Evolutionary conservation across 2,329 filamentous ascomycete species (phyloP), one percentile per base, ranked within the genome.

Genomic region (Trichoderma harzianum): DNA sequence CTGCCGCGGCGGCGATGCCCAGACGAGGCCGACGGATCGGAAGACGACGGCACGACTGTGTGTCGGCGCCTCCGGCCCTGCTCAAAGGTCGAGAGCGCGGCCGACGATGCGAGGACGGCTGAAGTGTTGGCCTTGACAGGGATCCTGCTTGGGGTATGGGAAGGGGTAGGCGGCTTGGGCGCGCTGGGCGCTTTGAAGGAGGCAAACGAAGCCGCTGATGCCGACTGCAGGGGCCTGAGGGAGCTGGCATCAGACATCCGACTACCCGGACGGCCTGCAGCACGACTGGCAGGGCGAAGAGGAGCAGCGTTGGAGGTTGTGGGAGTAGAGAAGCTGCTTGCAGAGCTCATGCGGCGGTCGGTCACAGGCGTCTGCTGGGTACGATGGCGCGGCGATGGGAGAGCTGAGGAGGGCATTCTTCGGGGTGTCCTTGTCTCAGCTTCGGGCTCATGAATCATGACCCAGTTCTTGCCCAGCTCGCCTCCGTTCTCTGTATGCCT

Each of bases 401-500:
- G 75, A 16, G 76, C 72, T 16, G 76, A 57, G 24, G n/a, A 70
- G 7, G 75, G 72, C 53, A 77, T 76, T 60, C 78, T 76, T 30
- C 77, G 77, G 14, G 76, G 76, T 58, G 77, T 72, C 73, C 66
- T 79, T 70, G 73, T 26, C 74, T 76, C 72, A 7, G 43, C 11
- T 11, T 73, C 69, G 21, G 78, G 79, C 58, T 86, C 85, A 70
- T 83, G 83, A 30, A 94, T 89, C 74, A 94, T 85, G 32, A 94
- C 90, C 92, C 92, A 94, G 80, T 90, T 92, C 70, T 86, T 87
- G 34, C 87, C 84, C 7, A 92, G 82, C 57, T 91, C 88, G 73
- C 89, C 86, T 21, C 84, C 82, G 1, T 83, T 78, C 68, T 83
- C 81, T n/a, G 87, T 84, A 72, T 89, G 88, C 57, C 88, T 83